Evolutionary conservation across 1,139 yeast genomes (phyloP), one percentile per base, ranked within the genome.

Genomic region (Saccharomyces hybrid): DNA sequence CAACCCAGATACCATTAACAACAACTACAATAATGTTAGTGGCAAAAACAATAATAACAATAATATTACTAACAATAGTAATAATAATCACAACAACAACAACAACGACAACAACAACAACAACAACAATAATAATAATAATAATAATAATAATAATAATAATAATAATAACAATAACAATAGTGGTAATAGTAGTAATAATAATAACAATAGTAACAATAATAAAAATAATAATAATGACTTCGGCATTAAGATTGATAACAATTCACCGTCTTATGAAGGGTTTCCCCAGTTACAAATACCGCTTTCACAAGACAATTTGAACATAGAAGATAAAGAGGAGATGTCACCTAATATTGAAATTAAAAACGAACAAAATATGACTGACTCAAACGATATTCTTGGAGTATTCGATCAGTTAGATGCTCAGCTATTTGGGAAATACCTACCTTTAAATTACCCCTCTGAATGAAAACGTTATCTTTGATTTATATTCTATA

Each of bases 401-500:
- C 89, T 93, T 1, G 95, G 95, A 4, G 84, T 86, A 19, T 84
- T 88, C 76, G 96, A 88, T 68, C 86, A 84, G 61, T 73, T 88
- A 49, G 96, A 89, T 68, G 81, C 88, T 57, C 93, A 88, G 66
- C 78, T 89, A 13, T 88, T 89, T 73, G 96, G 96, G 0, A 75
- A 87, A 52, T 84, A 86, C 62, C 69, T 88, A 53, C 96, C 96
- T 3, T 29, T 32, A n/a, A 46, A 47, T 41, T 38, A 38, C 8
- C 44, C 44, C 13, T 38, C 44, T 5, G 44, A 38, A 38, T 38
- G 44, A 38, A 16, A 13, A 7, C 1, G 0, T 19, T 38, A 14
- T 11, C 13, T 38, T 16, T 38, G 44, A 11, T 5, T 29, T 29
- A 29, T 29, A 29, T 29, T 7, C n/a, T 38, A 19, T 38, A 11